Conservation (phyloP, 371 early-diverging fungal species). For the Smittium culicis region DNA sequence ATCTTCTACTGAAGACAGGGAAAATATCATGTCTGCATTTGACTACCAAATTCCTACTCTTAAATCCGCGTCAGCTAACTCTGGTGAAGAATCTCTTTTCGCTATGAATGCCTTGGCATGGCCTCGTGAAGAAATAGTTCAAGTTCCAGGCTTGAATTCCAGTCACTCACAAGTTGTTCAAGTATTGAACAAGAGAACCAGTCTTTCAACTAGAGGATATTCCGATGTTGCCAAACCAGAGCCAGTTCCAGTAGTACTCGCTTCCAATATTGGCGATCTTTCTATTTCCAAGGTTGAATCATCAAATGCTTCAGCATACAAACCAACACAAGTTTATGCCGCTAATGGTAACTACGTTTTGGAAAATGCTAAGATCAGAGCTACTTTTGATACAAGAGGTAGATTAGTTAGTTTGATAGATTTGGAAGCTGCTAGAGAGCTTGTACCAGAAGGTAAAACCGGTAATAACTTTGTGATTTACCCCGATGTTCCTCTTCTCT, state of each 20-base stretch:
- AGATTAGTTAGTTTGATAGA: constrained; percentile 51
- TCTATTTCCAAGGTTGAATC: background rate
- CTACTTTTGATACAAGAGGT: constrained; percentile 53
- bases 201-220: constrained; percentile 1
- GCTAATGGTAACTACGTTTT: constrained; percentile 36
- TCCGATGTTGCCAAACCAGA: constrained; percentile 5
- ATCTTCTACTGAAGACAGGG: background rate
- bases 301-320: background rate
- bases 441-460: constrained; percentile 41
- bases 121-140: constrained; percentile 53
- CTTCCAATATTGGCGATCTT: constrained; percentile 16
- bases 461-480: constrained; percentile 70
- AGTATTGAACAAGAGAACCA: background rate
- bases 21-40: background rate
- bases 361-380: constrained; percentile 54
- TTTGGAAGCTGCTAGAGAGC: constrained; percentile 45
- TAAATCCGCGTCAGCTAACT: background rate
- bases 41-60: background rate
- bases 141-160: constrained; percentile 33
- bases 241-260: constrained; percentile 12
- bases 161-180: constrained; percentile 9
- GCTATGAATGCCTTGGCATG: constrained; percentile 74
- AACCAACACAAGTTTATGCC: constrained; percentile 23
- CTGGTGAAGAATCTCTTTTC: constrained; percentile 24
- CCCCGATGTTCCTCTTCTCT: constrained; percentile 75